Percentiles rank a stretch among this genome's conserved stretches.
Evolutionary conservation across 2,329 filamentous ascomycete species (phyloP).

Genomic region (Camptophora hylomeconis): DNA sequence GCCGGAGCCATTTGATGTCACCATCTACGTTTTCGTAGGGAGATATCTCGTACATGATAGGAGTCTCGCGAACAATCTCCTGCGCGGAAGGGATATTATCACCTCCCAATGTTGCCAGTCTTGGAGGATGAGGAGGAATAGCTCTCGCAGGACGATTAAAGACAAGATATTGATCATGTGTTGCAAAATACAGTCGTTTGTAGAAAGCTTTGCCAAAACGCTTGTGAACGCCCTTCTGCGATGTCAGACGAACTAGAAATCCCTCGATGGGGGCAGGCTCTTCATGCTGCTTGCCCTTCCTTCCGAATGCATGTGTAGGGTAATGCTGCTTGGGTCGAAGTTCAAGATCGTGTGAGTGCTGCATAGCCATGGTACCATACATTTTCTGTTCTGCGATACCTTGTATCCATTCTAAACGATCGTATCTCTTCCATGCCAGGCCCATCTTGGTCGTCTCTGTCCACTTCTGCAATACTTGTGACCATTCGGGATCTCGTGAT

Average conservation of each 20-base stretch:
- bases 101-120: conserved; percentile 30
- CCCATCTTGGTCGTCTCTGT: conserved; percentile 45
- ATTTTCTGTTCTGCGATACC: conserved; percentile 53
- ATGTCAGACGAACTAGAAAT: conserved; percentile 52
- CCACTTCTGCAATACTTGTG: conserved; percentile 47
- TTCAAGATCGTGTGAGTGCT: conserved; percentile 52
- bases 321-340: conserved; percentile 54
- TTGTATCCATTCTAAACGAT: conserved; percentile 55
- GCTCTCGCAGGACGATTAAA: conserved; percentile 50
- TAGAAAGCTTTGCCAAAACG: conserved; percentile 48
- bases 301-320: conserved; percentile 34
- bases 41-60: conserved; percentile 47
- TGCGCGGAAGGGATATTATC: conserved; percentile 39
- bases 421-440: conserved; percentile 56
- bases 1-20: conserved; percentile 43
- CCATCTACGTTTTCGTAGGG: conserved; percentile 45
- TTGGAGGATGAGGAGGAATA: conserved; percentile 46
- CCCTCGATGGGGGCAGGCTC: conserved; percentile 54
- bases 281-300: conserved; percentile 27
- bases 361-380: conserved; percentile 57
- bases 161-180: conserved; percentile 49
- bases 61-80: conserved; percentile 43
- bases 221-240: conserved; percentile 46
- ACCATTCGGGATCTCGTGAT: conserved; percentile 43
- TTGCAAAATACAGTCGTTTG: conserved; percentile 53